Evolutionary conservation across 805 yeast species (phyloP).

Genomic region (Candida ortonii): DNA sequence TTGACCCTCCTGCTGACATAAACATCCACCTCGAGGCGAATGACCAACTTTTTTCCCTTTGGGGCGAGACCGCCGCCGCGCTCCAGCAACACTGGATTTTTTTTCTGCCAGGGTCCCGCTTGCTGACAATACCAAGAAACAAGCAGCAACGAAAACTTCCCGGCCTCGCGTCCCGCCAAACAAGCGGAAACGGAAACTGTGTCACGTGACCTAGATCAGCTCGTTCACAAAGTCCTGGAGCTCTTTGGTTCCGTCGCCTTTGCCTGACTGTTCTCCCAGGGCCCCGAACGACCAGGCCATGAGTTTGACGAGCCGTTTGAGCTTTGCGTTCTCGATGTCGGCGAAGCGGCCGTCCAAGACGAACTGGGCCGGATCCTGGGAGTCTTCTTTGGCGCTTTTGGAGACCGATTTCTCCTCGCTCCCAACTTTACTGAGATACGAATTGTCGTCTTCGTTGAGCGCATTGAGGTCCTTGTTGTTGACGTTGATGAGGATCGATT

Average conservation of each 20-base stretch:
- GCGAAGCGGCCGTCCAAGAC: slow-evolving; percentile 16
- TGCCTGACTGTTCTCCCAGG: slow-evolving; percentile 7
- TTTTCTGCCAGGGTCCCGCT: too few species aligned
- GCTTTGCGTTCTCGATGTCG: slow-evolving; percentile 20
- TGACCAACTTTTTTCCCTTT: too few species aligned
- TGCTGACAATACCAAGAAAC: too few species aligned
- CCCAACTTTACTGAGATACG: slow-evolving; percentile 10
- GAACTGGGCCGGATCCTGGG: slow-evolving; percentile 5
- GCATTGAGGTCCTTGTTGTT: slow-evolving; percentile 22
- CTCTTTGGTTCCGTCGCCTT: slow-evolving; percentile 3
- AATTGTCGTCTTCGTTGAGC: slow-evolving; percentile 11
- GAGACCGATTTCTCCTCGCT: too few species aligned
- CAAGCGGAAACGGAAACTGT: background rate
- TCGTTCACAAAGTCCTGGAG: slow-evolving; percentile 10
- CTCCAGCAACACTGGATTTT: too few species aligned
- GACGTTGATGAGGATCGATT: slow-evolving; percentile 48
- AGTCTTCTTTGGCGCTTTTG: background rate
- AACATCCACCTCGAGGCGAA: too few species aligned
- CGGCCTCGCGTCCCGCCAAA: too few species aligned
- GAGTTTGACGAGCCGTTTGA: slow-evolving; percentile 26
- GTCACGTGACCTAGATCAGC: slow-evolving; percentile 1
- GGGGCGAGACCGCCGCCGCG: too few species aligned
- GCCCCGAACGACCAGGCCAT: slow-evolving; percentile 29
- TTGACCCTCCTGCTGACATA: too few species aligned
- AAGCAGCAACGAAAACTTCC: too few species aligned